Evolutionary conservation across 345 rosid genomes (phyloP).

Genomic region (Dipteronia sinensis): DNA sequence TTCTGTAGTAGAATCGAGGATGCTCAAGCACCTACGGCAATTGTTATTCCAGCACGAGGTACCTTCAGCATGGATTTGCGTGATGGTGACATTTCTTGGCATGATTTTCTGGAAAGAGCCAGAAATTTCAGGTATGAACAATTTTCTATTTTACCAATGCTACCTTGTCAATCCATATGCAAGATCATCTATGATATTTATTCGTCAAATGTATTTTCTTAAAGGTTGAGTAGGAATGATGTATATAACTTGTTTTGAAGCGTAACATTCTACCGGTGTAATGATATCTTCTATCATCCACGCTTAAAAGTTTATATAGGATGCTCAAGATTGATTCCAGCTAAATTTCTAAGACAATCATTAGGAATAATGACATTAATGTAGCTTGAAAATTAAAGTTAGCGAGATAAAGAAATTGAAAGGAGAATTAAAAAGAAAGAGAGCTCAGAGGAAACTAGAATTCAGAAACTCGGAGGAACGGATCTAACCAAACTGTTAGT

Average conservation of each 20-base stretch:
- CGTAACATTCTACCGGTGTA: neutral
- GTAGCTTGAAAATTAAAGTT: neutral
- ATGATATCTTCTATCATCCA: neutral
- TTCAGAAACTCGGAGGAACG: neutral
- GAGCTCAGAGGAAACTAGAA: neutral
- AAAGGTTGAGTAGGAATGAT: neutral
- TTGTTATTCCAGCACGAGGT: slow-evolving; percentile 70
- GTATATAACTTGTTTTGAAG: neutral
- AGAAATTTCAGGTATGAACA: slow-evolving; percentile 50
- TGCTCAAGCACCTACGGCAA: slow-evolving; percentile 83
- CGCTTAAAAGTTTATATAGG: neutral
- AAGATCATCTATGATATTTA: neutral
- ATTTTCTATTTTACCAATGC: neutral
- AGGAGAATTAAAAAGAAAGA: neutral
- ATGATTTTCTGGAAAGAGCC: slow-evolving; percentile 60
- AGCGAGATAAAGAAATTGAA: neutral
- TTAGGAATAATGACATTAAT: neutral
- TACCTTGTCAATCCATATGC: slow-evolving; percentile 9
- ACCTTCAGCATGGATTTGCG: slow-evolving; percentile 59
- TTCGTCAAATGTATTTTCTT: neutral
- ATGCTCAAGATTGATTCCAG: neutral
- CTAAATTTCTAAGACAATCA: neutral
- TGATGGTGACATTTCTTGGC: slow-evolving; percentile 81
- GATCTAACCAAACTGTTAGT: neutral
- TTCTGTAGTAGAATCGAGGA: slow-evolving; percentile 85